phyloP scores from a whole-genome alignment of 1,139 yeast genomes.

The Tardiomyces digboiensis region DNA sequence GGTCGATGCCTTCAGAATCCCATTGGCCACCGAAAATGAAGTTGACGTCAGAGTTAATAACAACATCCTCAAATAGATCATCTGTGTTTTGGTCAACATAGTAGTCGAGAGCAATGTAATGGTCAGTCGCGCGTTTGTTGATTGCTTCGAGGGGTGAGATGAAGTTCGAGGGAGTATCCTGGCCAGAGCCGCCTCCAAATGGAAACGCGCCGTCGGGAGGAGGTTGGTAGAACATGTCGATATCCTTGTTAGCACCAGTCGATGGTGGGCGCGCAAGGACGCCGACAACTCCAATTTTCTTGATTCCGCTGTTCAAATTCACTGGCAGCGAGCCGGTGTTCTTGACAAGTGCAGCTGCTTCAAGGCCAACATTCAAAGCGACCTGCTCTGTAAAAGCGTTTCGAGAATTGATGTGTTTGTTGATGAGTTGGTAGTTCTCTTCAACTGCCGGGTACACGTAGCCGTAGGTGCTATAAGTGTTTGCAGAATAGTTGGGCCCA shows the following conservation, averaged over 20 bases:
- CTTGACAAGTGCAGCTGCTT: slow-evolving; percentile 43
- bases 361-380: slow-evolving; percentile 44
- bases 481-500: slow-evolving; percentile 36
- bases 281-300: slow-evolving; percentile 35
- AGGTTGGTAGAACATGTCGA: slow-evolving; percentile 8
- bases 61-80: slow-evolving; percentile 29
- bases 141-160: slow-evolving; percentile 35
- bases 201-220: slow-evolving; percentile 10
- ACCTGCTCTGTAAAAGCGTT: slow-evolving; percentile 34
- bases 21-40: slow-evolving; percentile 33
- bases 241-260: slow-evolving; percentile 30
- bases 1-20: slow-evolving; percentile 49
- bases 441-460: slow-evolving; percentile 8
- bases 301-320: slow-evolving; percentile 33
- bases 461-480: slow-evolving; percentile 24
- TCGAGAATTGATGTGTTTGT: slow-evolving; percentile 41
- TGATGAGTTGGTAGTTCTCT: slow-evolving; percentile 21
- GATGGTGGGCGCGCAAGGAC: slow-evolving; percentile 14
- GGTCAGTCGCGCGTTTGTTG: slow-evolving; percentile 5
- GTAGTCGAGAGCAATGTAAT: slow-evolving; percentile 4
- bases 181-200: slow-evolving; percentile 34
- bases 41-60: slow-evolving; percentile 39
- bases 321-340: slow-evolving; percentile 45
- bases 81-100: slow-evolving; percentile 30
- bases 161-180: slow-evolving; percentile 41